Base-by-base conservation (phyloP, 129 eudicot species). In the Centrapalus pauciflorus region DNA sequence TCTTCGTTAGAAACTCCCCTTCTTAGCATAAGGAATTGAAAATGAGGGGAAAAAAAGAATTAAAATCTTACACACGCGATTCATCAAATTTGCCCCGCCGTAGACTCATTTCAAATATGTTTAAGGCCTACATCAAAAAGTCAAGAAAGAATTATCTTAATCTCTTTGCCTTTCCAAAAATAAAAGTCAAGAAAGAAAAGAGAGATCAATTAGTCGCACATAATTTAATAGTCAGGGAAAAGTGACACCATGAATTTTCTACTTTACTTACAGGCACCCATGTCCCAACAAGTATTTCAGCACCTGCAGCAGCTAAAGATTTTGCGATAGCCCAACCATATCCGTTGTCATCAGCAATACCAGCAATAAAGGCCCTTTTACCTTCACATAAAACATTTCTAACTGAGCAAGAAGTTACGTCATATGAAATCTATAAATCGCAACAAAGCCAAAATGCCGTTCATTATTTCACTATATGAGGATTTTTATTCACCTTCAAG, bases 251-350 rank as follows among this genome's bases (percentile, higher is more conserved):
- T 1, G 4, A 16, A 55, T 21, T 54, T 30, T 51, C 40, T 12
- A 26, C 40, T 57, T 61, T 35, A 83, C 96, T 85, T 76, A 92
- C 98, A 43, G 98, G 98, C 45, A 92, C 98, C 98, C 98, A 92
- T 51, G 98, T 91, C 20, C 97, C 97, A 28, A 91, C 84, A 52
- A 91, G 95, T 85, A 91, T 85, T 76, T 91, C 97, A 66, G 97
- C 97, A 77, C 97, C 97, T 24, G 97, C 97, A 46, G 97, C 96
- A 67, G 96, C 96, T 23, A 91, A 84, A 45, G 97, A 87, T 62
- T 85, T 91, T 40, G 97, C 96, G 32, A 91, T 87, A 23, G 97
- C 97, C 97, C 97, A 91, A 67, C 97, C 97, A 70, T 91, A 91
- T 74, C 97, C 97, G 69, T 91, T 91, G 79, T 91, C 97, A 85